phyloP scores from a whole-genome alignment of 768 basidiomycete species.

The Suillus ampliporus region DNA sequence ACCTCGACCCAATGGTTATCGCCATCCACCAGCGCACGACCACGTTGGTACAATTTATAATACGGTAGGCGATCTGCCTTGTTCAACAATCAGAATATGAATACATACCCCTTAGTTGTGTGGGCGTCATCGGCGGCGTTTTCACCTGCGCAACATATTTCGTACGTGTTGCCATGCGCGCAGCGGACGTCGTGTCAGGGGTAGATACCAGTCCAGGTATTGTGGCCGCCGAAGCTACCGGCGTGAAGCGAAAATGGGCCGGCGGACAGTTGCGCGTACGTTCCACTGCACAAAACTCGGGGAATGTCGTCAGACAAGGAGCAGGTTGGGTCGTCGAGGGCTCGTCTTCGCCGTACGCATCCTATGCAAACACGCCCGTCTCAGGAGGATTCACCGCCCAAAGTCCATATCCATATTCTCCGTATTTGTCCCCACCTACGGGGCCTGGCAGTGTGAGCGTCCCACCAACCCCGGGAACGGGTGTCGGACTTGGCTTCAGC shows the following conservation, averaged over 20 bases:
- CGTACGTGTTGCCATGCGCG: constrained; percentile 64
- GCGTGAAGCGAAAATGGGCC: constrained; percentile 72
- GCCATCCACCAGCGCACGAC: constrained; percentile 91
- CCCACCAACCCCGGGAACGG: constrained; percentile 28
- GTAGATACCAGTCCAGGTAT: constrained; percentile 56
- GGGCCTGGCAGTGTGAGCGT: constrained; percentile 36
- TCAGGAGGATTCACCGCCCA: constrained; percentile 31
- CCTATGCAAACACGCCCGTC: constrained; percentile 42
- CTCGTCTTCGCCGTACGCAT: constrained; percentile 38
- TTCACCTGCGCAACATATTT: constrained; percentile 87
- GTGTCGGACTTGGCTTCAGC: constrained; percentile 30
- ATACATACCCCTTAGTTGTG: constrained; percentile 49
- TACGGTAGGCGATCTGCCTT: constrained; percentile 51
- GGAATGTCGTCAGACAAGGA: constrained; percentile 60
- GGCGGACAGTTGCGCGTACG: constrained; percentile 69
- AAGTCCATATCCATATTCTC: constrained; percentile 38
- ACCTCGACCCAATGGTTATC: constrained; percentile 88
- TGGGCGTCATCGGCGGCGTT: constrained; percentile 93
- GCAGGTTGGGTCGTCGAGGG: constrained; percentile 66
- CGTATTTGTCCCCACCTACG: constrained; percentile 39
- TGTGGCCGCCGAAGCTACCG: constrained; percentile 68
- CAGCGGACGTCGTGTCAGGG: constrained; percentile 67
- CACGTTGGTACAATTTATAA: constrained; percentile 77
- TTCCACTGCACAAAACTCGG: constrained; percentile 30
- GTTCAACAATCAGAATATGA: constrained; percentile 1